Base-by-base conservation (phyloP, 1,139 yeast genomes). In the Saccharomyces hybrid region DNA sequence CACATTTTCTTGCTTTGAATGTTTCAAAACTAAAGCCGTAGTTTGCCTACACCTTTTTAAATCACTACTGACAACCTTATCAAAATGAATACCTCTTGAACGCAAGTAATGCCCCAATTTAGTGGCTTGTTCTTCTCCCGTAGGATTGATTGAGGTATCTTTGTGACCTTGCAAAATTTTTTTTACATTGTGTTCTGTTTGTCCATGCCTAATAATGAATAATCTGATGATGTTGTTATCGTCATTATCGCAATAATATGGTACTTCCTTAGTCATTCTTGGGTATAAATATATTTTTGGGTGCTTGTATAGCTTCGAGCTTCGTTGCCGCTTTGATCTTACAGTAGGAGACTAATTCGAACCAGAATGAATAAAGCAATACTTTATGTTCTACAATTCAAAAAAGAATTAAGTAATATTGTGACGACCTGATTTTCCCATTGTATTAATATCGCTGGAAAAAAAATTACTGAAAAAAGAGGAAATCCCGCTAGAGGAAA, bases 161-260 rank as follows among this genome's bases (percentile, higher is more conserved):
- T 62, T 64, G 65, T 88, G 95, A 2, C 96, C 96, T 67, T 88
- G 96, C 49, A 88, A 70, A 51, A 85, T 83, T 67, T 82, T 83
- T 56, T 77, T 67, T 25, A 77, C 74, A 66, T 88, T 88, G 66
- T 84, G 83, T 56, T 82, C 83, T 0, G 96, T 88, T 66, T 85
- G 93, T 2, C 95, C 96, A 63, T 88, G 96, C 63, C 96, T 78
- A 5, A 88, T 79, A 3, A 86, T 67, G 60, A 84, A 82, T 1
- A 88, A 66, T 26, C 89, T 73, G 3, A 85, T 70, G 2, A 69
- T 64, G 1, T 68, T 60, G 0, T 67, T 63, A 62, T 80, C 76
- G 1, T 59, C 56, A 48, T 69, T 70, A 7, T 56, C 55, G 46
- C 51, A 14, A 54, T 65, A 64, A 46, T 51, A 61, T 11, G 64